Conservation (phyloP, 2,329 filamentous ascomycete species). For the Neocatenulostroma microsporum region DNA sequence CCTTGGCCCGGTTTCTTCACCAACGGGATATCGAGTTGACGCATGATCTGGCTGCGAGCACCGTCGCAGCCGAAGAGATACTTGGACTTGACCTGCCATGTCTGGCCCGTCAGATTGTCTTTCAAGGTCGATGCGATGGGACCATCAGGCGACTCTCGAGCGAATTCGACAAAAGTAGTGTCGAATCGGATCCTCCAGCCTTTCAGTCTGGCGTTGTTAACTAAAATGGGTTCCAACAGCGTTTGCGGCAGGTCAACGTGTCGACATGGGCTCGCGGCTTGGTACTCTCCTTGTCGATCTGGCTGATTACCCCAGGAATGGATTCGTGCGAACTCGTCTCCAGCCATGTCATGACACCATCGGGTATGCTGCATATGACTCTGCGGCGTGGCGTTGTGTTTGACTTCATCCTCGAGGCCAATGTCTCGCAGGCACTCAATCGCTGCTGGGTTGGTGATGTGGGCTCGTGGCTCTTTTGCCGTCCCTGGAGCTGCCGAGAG, state of each 20-base stretch:
- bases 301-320: conserved; percentile 39
- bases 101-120: conserved; percentile 29
- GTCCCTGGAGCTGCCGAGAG: conserved; percentile 44
- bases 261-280: conserved; percentile 34
- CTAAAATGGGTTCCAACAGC: conserved; percentile 37
- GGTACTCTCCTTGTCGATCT: conserved; percentile 33
- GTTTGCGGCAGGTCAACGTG: conserved; percentile 39
- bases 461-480: conserved; percentile 51
- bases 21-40: conserved; percentile 42
- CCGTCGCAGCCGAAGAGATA: conserved; percentile 56
- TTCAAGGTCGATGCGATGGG: conserved; percentile 31
- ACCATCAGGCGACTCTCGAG: conserved; percentile 15
- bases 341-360: conserved; percentile 39
- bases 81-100: conserved; percentile 45
- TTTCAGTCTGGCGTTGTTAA: conserved; percentile 30
- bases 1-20: conserved; percentile 38
- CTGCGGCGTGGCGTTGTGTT: conserved; percentile 26
- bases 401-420: conserved; percentile 33
- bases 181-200: conserved; percentile 37
- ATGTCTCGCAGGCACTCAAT: conserved; percentile 44
- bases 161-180: conserved; percentile 29
- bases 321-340: conserved; percentile 38
- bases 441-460: conserved; percentile 54
- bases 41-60: conserved; percentile 39
- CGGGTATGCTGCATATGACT: conserved; percentile 35